Base-by-base conservation (phyloP, 176 grass and related monocot species). In the Poa pratensis region DNA sequence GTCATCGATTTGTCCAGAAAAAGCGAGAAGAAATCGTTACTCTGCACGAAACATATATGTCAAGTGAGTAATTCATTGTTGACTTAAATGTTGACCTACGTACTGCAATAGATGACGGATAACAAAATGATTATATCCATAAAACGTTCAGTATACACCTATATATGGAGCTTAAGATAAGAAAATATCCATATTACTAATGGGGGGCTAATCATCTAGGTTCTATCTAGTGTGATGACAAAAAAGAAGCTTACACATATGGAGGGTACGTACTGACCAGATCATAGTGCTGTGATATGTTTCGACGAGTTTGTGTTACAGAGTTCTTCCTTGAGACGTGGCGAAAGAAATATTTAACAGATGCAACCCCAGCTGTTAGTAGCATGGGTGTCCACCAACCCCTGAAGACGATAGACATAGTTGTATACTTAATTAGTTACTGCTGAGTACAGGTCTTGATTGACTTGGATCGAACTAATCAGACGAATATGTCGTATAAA, bases 1-100 rank as follows among this genome's bases (percentile, higher is more conserved):
- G 92, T 94, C 95, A 97, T 97, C 0, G 95, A 84, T 73, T 90
- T 85, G 86, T 97, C 95, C 86, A 97, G 86, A 61, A 97, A 97
- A 76, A 90, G 77, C 2, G 88, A 90, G 87, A 97, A 97, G 63
- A 94, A 91, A 46, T 91, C 89, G 75, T 97, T 97, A 11, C 92
- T 93, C 92, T 94, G 72, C 69, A 74, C 27, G 11, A 50, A 16
- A 37, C 16, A 67, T 9, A 37, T 67, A 37, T 9, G 64, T 19
- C 64, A 37, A 9, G 64, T 17, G 9, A 37, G 4, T 4, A 19
- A 4, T 9, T 67, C 1, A 79, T 3, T 12, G 4, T 16, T 37
- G 17, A n/a, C 32, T 40, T 40, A 62, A 57, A 35, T 34, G 16
- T 17, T 32, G 14, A 65, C 12, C 27, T 65, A 30, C 26, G 9